Evolutionary conservation across 176 grass and related monocot species (phyloP).

Genomic region (Oryza punctata): DNA sequence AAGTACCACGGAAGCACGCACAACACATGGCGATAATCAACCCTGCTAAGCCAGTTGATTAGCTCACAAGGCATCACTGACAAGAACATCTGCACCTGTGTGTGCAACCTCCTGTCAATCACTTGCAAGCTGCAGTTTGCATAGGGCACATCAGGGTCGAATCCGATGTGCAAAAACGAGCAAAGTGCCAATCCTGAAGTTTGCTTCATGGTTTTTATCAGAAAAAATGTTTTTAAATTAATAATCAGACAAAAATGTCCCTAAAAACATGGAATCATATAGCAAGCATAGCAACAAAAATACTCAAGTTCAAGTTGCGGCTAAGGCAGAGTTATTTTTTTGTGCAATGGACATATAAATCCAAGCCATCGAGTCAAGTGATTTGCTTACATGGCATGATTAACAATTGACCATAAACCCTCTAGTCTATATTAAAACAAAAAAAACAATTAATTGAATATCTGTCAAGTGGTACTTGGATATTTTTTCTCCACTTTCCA

Average conservation of each 20-base stretch:
- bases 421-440: not conserved
- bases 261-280: not conserved
- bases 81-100: not conserved
- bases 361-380: not conserved
- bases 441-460: not conserved
- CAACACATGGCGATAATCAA: constrained; percentile 32
- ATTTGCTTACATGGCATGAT: not conserved
- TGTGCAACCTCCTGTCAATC: not conserved
- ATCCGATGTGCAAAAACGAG: not conserved
- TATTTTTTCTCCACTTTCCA: not conserved
- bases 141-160: constrained; percentile 2
- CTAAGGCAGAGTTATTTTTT: not conserved
- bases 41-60: not conserved
- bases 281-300: not conserved
- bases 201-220: not conserved
- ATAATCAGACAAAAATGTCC: too few relatives aligned
- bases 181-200: not conserved
- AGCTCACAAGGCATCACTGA: constrained; percentile 1
- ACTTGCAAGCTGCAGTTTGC: constrained; percentile 18
- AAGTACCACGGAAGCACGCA: constrained; percentile 17
- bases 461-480: not conserved
- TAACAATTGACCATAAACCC: not conserved
- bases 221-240: too few relatives aligned
- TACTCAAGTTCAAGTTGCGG: not conserved
- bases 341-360: not conserved